phyloP scores from a whole-genome alignment of 1,284 basidiomycete genomes.

The Ganoderma sp. region DNA sequence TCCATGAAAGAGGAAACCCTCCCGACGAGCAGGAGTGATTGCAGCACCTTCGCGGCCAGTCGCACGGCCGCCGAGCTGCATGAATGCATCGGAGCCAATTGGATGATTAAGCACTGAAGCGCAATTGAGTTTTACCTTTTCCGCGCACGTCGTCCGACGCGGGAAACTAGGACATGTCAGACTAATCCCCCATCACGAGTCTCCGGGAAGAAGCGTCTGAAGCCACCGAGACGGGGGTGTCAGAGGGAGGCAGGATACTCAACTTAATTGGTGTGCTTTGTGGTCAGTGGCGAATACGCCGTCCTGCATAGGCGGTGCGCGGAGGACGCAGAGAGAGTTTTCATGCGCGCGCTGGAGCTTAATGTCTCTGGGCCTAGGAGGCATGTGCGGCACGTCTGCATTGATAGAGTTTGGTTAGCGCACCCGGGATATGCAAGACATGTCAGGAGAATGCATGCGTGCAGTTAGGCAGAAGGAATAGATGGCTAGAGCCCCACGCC shows the following conservation, averaged over 20 bases:
- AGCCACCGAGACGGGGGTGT: background rate
- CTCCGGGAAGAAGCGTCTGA: constrained; percentile 7
- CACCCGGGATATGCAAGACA: background rate
- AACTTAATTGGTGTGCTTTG: background rate
- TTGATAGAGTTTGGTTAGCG: constrained; percentile 3
- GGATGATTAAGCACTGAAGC: constrained; percentile 1
- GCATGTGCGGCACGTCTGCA: background rate
- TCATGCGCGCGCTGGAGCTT: constrained; percentile 3
- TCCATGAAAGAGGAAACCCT: background rate
- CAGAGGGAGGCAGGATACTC: constrained; percentile 2
- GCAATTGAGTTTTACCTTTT: constrained; percentile 9
- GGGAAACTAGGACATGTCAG: constrained; percentile 1
- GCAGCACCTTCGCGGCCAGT: background rate
- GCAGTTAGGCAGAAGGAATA: constrained; percentile 1
- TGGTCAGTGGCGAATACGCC: background rate
- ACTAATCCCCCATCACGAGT: background rate
- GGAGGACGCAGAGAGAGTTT: background rate
- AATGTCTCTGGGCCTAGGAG: background rate
- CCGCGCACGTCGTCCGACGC: constrained; percentile 2
- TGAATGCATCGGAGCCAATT: constrained; percentile 7
- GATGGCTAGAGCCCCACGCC: background rate
- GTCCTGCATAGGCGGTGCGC: background rate
- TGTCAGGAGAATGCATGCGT: constrained; percentile 6
- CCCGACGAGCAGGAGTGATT: background rate
- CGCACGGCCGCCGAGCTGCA: background rate